Conservation (phyloP, 352 stramenopile genomes). For the Phytophthora macrochlamydospora region DNA sequence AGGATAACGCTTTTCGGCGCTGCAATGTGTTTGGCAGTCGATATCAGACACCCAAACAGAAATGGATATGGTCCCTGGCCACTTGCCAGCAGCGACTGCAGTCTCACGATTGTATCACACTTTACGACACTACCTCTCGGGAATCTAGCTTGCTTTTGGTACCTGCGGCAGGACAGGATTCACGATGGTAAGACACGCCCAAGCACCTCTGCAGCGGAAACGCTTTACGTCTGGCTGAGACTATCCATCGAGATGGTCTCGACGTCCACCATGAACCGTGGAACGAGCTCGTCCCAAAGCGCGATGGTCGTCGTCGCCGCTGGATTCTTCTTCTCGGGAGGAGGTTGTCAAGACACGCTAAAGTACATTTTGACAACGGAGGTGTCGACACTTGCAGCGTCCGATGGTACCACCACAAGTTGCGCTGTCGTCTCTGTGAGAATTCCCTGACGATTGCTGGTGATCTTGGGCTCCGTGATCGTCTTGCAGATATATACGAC, state of each 20-base stretch:
- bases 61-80: no score
- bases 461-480: constrained; percentile 5
- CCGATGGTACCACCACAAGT: neutral
- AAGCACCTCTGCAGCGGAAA: neutral
- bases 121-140: neutral
- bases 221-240: neutral
- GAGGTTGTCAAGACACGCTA: neutral
- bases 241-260: constrained; percentile 1
- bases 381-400: neutral
- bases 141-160: neutral
- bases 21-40: no score
- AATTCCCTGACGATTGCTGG: neutral
- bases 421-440: neutral
- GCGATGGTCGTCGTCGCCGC: constrained; percentile 2
- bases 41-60: no score
- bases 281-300: constrained; percentile 9
- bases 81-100: no score
- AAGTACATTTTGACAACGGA: constrained; percentile 17
- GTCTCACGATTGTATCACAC: no score
- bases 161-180: neutral
- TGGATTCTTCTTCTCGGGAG: neutral
- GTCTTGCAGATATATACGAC: constrained; percentile 3
- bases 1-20: no score
- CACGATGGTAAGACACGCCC: neutral
- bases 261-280: constrained; percentile 6